A percentile compares a stretch with the other conserved stretches of the same genome.
Conservation (phyloP, 345 rosid species). For the Diplotaxis tenuifolia region DNA sequence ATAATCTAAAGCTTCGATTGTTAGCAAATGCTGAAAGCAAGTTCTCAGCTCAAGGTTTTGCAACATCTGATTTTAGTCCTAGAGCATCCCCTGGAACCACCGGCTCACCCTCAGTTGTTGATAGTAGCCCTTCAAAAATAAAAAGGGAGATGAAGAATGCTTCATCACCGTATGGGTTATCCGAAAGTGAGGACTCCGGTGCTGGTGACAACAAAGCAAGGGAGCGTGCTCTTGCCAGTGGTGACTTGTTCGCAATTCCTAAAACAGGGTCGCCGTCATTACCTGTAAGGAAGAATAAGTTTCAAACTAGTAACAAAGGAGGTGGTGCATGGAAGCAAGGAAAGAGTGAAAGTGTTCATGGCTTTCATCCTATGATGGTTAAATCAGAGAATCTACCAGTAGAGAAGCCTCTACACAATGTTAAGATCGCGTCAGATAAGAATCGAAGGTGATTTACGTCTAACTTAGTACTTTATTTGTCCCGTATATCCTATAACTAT, state of each 20-base stretch:
- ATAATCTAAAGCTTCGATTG: conserved; percentile 43
- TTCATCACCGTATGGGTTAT: conserved; percentile 64
- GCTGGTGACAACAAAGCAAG: conserved; percentile 67
- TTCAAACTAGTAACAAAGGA: conserved; percentile 55
- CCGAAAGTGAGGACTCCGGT: conserved; percentile 88
- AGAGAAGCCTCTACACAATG: conserved; percentile 59
- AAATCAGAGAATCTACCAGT: conserved; percentile 55
- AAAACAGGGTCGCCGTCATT: conserved; percentile 50
- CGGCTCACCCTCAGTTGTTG: conserved; percentile 46
- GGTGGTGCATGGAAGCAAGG: conserved; percentile 78
- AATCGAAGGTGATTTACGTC: conserved; percentile 59
- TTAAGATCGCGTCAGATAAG: conserved; percentile 61
- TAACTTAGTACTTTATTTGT: conserved; percentile 14
- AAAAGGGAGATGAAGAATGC: conserved; percentile 60
- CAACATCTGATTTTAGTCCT: conserved; percentile 55
- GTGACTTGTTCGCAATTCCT: conserved; percentile 52
- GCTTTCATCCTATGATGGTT: conserved; percentile 52
- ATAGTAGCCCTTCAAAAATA: conserved; percentile 47
- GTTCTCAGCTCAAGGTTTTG: conserved; percentile 53
- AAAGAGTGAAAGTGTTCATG: conserved; percentile 63
- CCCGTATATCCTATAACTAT: conserved; percentile 21
- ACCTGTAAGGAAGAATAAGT: conserved; percentile 58
- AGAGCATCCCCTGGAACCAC: conserved; percentile 55
- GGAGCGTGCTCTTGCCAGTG: conserved; percentile 54
- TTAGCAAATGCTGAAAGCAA: conserved; percentile 56